Percentiles rank a stretch among this genome's conserved stretches.
These are phyloP conservation scores for Liriodendron chinense DNA, from an alignment of 164 flowering plant species.

Conservation along the genomic window DNA sequence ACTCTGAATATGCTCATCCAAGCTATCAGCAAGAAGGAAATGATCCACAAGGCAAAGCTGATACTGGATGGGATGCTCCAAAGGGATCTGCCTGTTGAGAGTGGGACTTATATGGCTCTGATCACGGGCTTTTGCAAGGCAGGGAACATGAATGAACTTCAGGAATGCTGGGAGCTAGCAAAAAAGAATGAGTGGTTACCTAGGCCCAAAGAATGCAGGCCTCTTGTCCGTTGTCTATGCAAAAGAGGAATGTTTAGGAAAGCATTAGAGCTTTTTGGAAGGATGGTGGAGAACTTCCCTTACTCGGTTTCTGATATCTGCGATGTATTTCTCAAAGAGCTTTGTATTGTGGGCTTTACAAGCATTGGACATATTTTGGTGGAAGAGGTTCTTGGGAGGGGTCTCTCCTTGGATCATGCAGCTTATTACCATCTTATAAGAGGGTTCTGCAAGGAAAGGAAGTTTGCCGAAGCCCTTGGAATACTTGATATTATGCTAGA, in stretches of 20 bases:
- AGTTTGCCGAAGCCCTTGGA: conserved; percentile 38
- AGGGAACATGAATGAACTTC: conserved; percentile 32
- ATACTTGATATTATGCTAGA: conserved; percentile 39
- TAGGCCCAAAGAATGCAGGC: conserved; percentile 30
- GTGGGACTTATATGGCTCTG: conserved; percentile 42
- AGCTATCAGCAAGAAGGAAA: conserved; percentile 43
- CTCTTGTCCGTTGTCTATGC: conserved; percentile 43
- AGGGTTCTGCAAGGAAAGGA: conserved; percentile 57
- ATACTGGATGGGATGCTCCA: conserved; percentile 47
- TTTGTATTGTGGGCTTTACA: conserved; percentile 48
- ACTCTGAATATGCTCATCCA: conserved; percentile 59
- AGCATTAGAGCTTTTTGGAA: conserved; percentile 50
- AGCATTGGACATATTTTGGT: conserved; percentile 33
- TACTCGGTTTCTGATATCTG: conserved; percentile 25
- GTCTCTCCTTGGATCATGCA: conserved; percentile 27
- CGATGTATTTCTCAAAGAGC: conserved; percentile 40
- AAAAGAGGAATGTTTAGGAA: conserved; percentile 43
- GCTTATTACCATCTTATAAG: conserved; percentile 44
- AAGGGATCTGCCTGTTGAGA: conserved; percentile 32
- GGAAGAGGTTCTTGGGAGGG: conserved; percentile 38
- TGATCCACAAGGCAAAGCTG: conserved; percentile 22
- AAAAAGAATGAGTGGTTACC: conserved; percentile 55
- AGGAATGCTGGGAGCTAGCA: conserved; percentile 44
- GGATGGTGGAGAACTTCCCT: conserved; percentile 30
- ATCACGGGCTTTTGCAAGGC: conserved; percentile 44